Evolutionary conservation across 345 rosid species (phyloP).

Genomic region (Kandelia obovata): DNA sequence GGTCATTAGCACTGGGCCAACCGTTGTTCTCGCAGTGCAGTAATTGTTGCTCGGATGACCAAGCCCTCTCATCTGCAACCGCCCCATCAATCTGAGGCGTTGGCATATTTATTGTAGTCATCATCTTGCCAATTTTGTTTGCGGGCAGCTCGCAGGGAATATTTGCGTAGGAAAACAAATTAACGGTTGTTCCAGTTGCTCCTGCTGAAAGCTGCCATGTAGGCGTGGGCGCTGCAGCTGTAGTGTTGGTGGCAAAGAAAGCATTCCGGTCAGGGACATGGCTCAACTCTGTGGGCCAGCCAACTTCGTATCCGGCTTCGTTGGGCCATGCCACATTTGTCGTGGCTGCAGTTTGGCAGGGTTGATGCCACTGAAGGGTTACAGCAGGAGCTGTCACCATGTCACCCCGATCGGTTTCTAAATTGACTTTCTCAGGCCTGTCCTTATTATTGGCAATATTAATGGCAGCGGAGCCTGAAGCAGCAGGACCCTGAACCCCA

Average conservation of each 20-base stretch:
- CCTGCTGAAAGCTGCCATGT: constrained; percentile 22
- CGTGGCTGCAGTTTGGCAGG: constrained; percentile 8
- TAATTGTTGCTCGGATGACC: constrained; percentile 38
- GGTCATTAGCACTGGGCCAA: constrained; percentile 18
- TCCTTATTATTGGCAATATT: too few relatives aligned
- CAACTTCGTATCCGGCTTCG: constrained; percentile 18
- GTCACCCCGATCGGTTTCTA: constrained; percentile 16
- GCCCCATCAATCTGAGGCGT: constrained; percentile 29
- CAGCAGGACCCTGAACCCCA: neutral
- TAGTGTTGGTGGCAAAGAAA: constrained; percentile 5
- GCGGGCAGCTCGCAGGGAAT: constrained; percentile 13
- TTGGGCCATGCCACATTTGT: constrained; percentile 27
- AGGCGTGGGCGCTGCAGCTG: constrained; percentile 6
- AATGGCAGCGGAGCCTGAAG: neutral
- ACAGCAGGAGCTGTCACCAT: constrained; percentile 13
- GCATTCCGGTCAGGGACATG: constrained; percentile 14
- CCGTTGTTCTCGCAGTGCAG: constrained; percentile 26
- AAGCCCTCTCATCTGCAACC: constrained; percentile 17
- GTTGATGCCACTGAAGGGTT: constrained; percentile 25
- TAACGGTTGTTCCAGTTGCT: constrained; percentile 3
- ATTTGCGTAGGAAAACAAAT: neutral
- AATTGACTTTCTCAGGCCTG: constrained; percentile 6
- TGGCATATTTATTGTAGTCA: constrained; percentile 8
- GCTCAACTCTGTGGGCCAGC: constrained; percentile 34
- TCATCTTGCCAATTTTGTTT: neutral